phyloP scores from a whole-genome alignment of 768 basidiomycete genomes.

The Sistotremastrum suecicum region DNA sequence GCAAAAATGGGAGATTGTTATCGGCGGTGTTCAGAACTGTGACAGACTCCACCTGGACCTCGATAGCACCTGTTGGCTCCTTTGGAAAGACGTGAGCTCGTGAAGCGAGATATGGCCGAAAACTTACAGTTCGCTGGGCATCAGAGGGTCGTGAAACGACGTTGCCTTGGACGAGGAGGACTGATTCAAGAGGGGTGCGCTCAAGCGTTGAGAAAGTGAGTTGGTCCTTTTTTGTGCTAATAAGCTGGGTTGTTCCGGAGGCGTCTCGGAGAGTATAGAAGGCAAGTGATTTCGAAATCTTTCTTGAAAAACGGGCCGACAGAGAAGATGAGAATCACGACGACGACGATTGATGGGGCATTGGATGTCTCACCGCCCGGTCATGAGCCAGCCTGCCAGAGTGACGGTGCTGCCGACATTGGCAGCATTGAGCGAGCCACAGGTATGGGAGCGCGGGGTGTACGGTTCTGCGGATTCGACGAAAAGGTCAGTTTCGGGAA shows the following conservation, averaged over 20 bases:
- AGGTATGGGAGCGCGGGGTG: slow-evolving; percentile 46
- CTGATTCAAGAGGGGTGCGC: slow-evolving; percentile 56
- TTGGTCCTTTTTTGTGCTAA: slow-evolving; percentile 29
- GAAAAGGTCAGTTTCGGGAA: slow-evolving; percentile 6
- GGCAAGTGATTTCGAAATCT: slow-evolving; percentile 51
- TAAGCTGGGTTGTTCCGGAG: slow-evolving; percentile 65
- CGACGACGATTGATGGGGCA: neutral
- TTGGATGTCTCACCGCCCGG: slow-evolving; percentile 51
- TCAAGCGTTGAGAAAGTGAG: slow-evolving; percentile 17
- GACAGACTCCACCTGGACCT: slow-evolving; percentile 58
- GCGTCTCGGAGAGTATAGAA: slow-evolving; percentile 83
- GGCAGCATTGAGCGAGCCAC: slow-evolving; percentile 37
- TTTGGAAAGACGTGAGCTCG: slow-evolving; percentile 20
- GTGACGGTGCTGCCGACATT: slow-evolving; percentile 47
- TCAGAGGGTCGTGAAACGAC: slow-evolving; percentile 50
- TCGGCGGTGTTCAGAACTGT: slow-evolving; percentile 72
- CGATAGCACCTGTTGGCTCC: slow-evolving; percentile 61
- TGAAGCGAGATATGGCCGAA: slow-evolving; percentile 8
- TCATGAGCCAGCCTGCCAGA: slow-evolving; percentile 71
- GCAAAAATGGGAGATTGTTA: slow-evolving; percentile 63
- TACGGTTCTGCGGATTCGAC: slow-evolving; percentile 33
- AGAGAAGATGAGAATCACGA: slow-evolving; percentile 11
- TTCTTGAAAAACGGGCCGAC: slow-evolving; percentile 34
- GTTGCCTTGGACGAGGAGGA: slow-evolving; percentile 58
- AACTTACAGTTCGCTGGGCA: slow-evolving; percentile 43